phyloP scores from a whole-genome alignment of 2,329 filamentous ascomycete species.

The Diplodia corticola region DNA sequence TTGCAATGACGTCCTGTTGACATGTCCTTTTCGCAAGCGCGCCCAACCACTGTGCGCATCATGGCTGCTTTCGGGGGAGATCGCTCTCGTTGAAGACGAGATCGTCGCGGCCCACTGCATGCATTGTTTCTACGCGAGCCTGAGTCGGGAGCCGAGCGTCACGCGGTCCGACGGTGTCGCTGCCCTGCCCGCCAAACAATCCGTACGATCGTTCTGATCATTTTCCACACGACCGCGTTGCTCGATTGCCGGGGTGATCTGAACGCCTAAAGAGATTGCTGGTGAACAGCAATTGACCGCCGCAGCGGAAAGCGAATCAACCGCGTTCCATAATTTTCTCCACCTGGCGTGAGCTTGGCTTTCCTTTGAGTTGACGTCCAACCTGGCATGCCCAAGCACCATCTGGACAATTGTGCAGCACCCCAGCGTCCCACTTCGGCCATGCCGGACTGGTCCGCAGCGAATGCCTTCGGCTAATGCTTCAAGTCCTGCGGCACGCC shows the following conservation, averaged over 20 bases:
- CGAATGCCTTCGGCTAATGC: neutral
- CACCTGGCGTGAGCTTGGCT: conserved; percentile 1
- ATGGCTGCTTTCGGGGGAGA: neutral
- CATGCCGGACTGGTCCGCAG: neutral
- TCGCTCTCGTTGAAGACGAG: conserved; percentile 1
- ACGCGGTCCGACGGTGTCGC: neutral
- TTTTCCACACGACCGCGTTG: neutral
- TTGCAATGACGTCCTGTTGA: conserved; percentile 8
- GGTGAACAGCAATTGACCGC: neutral
- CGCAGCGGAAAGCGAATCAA: neutral
- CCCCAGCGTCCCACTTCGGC: neutral
- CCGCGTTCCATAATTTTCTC: conserved; percentile 1
- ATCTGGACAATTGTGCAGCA: neutral
- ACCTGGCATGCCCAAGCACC: neutral
- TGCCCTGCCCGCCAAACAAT: conserved; percentile 17
- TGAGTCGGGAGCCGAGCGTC: conserved; percentile 7
- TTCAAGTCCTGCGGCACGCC: conserved; percentile 3
- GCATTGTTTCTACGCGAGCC: conserved; percentile 8
- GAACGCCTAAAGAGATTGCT: neutral
- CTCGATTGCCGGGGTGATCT: neutral
- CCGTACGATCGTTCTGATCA: neutral
- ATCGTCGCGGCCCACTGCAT: conserved; percentile 10
- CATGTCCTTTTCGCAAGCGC: neutral
- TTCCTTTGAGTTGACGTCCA: neutral
- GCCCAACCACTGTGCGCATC: neutral